Base-by-base conservation (phyloP, 1,284 basidiomycete genomes). In the Sanghuangporus weigelae region DNA sequence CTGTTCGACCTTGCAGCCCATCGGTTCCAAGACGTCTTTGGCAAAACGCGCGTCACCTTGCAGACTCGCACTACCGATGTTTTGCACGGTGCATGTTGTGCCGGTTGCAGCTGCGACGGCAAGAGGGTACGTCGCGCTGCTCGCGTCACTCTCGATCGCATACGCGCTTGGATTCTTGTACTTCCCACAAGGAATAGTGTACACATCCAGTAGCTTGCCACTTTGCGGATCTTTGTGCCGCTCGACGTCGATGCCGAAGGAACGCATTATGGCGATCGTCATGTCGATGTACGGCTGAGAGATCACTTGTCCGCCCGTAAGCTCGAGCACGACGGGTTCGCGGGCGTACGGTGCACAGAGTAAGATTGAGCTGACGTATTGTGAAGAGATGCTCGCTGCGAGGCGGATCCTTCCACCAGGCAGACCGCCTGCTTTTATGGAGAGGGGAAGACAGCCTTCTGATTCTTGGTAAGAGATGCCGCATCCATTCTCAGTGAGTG, bases 271-370 rank as follows among this genome's bases (percentile, higher is more conserved):
- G 7, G 95, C 89, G 68, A 98, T 91, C 4, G 97, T 99, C 96
- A 99, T 98, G 78, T 99, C 96, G 76, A 99, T 99, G 80, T 99
- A 99, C 2, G 95, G 95, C 78, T 98, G 96, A 19, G 95, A 97
- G 75, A 99, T 98, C 73, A 99, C 97, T 71, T 92, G 86, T 3
- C 93, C 95, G 26, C 95, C 95, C 0, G 87, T 90, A 65, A 99
- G 86, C 77, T 97, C 93, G 64, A 99, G 87, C 4, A 87, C 89
- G 67, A 98, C 85, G 12, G 89, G 81, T 71, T 93, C 83, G 44
- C 77, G 73, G 0, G 96, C 96, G 73, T 98, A 99, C 0, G 96
- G 96, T 0, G 96, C 96, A 71, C 95, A 97, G 42, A 99, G 89
- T 7, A 99, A 83, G 73, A 98, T 94, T 1, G 95, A 96, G 1